Percentiles rank a stretch among this genome's conserved stretches.
phyloP scores from a whole-genome alignment of 352 stramenopile genomes.

The Pythium periplocum region DNA sequence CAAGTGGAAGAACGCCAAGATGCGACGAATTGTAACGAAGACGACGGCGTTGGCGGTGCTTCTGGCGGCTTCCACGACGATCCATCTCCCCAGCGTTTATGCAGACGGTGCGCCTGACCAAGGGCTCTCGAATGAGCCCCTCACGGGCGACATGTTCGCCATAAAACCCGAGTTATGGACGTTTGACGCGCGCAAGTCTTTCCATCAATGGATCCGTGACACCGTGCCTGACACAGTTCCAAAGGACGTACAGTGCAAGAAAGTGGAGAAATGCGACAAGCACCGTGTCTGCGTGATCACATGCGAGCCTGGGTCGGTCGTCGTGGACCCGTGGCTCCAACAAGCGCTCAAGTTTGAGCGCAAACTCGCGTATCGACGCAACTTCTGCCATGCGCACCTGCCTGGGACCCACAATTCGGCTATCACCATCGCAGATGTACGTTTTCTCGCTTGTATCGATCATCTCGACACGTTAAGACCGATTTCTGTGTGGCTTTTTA shows the following conservation, averaged over 20 bases:
- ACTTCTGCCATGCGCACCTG: conserved; percentile 51
- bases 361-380: conserved; percentile 38
- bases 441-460: conserved; percentile 5
- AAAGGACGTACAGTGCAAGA: conserved; percentile 36
- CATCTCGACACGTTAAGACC: too few relatives aligned
- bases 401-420: conserved; percentile 59
- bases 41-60: too few relatives aligned
- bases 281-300: conserved; percentile 47
- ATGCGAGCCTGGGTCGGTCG: conserved; percentile 40
- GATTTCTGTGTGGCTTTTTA: conserved; percentile 10
- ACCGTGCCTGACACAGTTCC: conserved; percentile 64
- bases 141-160: conserved; percentile 9
- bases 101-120: too few relatives aligned
- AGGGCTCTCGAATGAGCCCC: conserved; percentile 6
- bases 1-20: too few relatives aligned
- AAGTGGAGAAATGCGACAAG: conserved; percentile 44
- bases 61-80: too few relatives aligned
- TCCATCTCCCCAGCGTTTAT: too few relatives aligned
- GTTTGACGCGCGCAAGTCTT: conserved; percentile 17
- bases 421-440: conserved; percentile 46
- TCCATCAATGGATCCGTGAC: conserved; percentile 29
- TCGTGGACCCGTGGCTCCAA: conserved; percentile 30
- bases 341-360: conserved; percentile 34
- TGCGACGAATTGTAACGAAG: too few relatives aligned
- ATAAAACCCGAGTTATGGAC: conserved; percentile 4